Base-by-base conservation (phyloP, 2,329 filamentous ascomycete species). In the Ophiostoma fasciatum region DNA sequence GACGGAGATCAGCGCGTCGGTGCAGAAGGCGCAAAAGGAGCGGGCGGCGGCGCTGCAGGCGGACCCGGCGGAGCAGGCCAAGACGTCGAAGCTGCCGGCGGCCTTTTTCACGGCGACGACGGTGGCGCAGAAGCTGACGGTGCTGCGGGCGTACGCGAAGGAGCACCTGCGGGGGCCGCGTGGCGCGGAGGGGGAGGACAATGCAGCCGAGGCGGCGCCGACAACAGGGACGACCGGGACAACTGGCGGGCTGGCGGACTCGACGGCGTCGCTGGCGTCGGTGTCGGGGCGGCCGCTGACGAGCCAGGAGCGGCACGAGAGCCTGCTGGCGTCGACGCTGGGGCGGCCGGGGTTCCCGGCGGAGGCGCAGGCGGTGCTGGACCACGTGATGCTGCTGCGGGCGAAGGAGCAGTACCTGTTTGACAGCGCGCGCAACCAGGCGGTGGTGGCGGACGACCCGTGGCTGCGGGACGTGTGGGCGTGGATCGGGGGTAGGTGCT, bases 381-480 rank as follows among this genome's bases (percentile, higher is more conserved):
- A 77, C 41, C 67, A 77, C 42, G 53, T 62, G 4, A 74, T 75
- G 62, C 55, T 78, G 9, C 54, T 71, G 26, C 68, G 74, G 13
- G 70, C 72, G 7, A 69, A 68, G 42, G 71, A 74, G 45, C 67
- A 63, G 37, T 79, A 78, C 42, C 55, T 78, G 1, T 76, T 78
- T 42, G 62, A 85, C 47, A 74, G 73, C 40, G 56, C 58, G 13
- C 67, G 61, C 32, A 90, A 90, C 48, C 68, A 69, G 42, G 57
- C 65, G 6, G 68, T 87, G n/a, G 66, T 81, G 1, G 61, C 66
- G 6, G 79, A 83, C 41, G 77, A 87, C 48, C 71, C 70, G 21
- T 82, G 80, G 71, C 61, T 88, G n/a, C 68, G 74, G 39, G 78
- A 81, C 38, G 60, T 82, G n/a, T 92, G 83, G 83, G 70, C 74